These are phyloP conservation scores for Kodamaea sagamina DNA, from an alignment of 805 yeast species.

Conservation along the genomic window DNA sequence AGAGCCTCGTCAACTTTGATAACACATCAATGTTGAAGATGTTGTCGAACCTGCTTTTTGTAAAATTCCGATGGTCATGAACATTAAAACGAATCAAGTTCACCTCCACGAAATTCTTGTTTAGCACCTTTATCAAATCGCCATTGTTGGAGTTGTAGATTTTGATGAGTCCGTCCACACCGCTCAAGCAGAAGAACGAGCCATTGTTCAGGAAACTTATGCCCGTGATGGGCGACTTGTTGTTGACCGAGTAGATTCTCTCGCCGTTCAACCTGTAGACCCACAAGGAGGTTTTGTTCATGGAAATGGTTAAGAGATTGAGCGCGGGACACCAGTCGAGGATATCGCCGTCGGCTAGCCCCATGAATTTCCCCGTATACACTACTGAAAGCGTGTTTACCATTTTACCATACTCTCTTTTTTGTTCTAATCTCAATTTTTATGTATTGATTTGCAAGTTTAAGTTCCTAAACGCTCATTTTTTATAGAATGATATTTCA, in stretches of 20 bases:
- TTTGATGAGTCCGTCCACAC: slow-evolving; percentile 43
- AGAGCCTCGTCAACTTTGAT: slow-evolving; percentile 38
- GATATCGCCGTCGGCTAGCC: slow-evolving; percentile 39
- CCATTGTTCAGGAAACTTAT: slow-evolving; percentile 40
- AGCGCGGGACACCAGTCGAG: slow-evolving; percentile 54
- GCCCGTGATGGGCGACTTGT: slow-evolving; percentile 33
- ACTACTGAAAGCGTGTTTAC: slow-evolving; percentile 1
- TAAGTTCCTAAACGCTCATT: slow-evolving; percentile 21
- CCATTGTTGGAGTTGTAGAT: slow-evolving; percentile 52
- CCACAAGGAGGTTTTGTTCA: slow-evolving; percentile 50
- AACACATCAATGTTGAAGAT: slow-evolving; percentile 31
- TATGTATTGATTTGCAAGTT: slow-evolving; percentile 14
- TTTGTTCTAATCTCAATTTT: not conserved
- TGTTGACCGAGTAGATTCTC: slow-evolving; percentile 50
- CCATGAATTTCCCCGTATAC: slow-evolving; percentile 18
- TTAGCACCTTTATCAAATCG: slow-evolving; percentile 29
- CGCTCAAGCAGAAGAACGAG: slow-evolving; percentile 45
- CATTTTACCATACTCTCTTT: too few relatives aligned
- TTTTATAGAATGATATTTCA: slow-evolving; percentile 12
- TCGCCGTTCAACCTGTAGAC: slow-evolving; percentile 57
- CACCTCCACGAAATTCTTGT: slow-evolving; percentile 20
- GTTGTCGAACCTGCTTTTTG: slow-evolving; percentile 17
- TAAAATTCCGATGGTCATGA: slow-evolving; percentile 4
- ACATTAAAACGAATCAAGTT: slow-evolving; percentile 23
- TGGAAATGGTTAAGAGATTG: slow-evolving; percentile 53